Conservation (phyloP, 768 basidiomycete species). For the Calocera cornea region DNA sequence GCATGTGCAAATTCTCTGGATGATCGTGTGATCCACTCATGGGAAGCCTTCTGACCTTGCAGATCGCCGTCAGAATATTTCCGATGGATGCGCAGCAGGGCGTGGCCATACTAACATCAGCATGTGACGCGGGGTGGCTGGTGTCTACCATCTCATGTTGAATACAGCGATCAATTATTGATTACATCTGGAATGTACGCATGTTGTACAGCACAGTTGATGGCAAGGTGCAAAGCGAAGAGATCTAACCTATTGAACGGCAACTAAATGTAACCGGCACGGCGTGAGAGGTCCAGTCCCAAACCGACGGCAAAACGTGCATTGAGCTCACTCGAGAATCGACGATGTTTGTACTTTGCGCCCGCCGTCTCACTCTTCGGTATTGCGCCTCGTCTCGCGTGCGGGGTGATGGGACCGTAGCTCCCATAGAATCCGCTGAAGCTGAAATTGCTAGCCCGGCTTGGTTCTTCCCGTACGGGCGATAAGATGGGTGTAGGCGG, state of each 20-base stretch:
- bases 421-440: constrained; percentile 1
- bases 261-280: background rate
- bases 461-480: background rate
- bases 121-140: background rate
- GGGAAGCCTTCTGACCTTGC: background rate
- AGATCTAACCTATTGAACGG: background rate
- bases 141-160: background rate
- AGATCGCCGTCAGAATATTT: background rate
- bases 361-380: background rate
- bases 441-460: background rate
- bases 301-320: background rate
- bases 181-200: background rate
- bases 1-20: background rate
- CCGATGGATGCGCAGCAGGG: background rate
- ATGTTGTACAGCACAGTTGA: background rate
- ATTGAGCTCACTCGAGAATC: background rate
- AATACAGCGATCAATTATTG: background rate
- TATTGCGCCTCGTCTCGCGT: background rate
- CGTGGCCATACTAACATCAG: background rate
- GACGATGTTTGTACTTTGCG: background rate
- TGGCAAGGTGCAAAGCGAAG: no score
- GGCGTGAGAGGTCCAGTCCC: background rate
- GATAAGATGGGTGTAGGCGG: background rate
- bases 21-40: background rate
- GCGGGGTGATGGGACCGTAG: background rate